Conservation (phyloP, 768 basidiomycete species). For the Pisolithus sp. region DNA sequence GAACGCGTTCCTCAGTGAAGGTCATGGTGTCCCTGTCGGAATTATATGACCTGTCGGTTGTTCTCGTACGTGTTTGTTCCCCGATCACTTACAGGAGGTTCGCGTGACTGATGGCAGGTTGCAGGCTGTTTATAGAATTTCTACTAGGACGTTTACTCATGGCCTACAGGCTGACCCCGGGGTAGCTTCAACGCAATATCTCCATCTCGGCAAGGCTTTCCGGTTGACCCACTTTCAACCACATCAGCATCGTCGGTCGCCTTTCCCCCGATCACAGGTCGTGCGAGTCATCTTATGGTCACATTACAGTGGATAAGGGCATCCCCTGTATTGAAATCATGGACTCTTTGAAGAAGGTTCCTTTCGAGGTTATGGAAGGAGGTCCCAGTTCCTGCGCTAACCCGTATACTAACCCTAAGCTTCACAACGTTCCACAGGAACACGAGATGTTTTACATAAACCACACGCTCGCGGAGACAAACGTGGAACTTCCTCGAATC, state of each 20-base stretch:
- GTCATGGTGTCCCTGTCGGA: no score
- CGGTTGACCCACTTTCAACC: no score
- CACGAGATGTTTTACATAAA: no score
- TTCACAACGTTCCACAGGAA: no score
- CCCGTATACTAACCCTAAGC: no score
- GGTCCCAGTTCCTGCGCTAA: not conserved
- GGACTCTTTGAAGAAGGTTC: not conserved
- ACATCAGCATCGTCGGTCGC: no score
- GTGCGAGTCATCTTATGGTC: not conserved
- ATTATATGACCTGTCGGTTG: not conserved
- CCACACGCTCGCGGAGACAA: no score
- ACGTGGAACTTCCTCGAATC: not conserved
- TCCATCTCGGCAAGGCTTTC: not conserved
- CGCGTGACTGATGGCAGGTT: slow-evolving; percentile 6
- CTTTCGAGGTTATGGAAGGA: not conserved
- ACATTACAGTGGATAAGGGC: not conserved
- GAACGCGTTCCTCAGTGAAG: no score
- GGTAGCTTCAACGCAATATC: not conserved
- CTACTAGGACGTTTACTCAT: not conserved
- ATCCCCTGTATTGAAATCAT: not conserved
- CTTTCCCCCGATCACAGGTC: not conserved
- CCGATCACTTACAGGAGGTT: slow-evolving; percentile 9
- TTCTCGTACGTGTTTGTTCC: slow-evolving; percentile 21
- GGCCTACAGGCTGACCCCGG: not conserved
- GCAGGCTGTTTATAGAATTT: not conserved